Evolutionary conservation across 192 early-diverging fungal species (phyloP).

Genomic region (Coemansia sp.): DNA sequence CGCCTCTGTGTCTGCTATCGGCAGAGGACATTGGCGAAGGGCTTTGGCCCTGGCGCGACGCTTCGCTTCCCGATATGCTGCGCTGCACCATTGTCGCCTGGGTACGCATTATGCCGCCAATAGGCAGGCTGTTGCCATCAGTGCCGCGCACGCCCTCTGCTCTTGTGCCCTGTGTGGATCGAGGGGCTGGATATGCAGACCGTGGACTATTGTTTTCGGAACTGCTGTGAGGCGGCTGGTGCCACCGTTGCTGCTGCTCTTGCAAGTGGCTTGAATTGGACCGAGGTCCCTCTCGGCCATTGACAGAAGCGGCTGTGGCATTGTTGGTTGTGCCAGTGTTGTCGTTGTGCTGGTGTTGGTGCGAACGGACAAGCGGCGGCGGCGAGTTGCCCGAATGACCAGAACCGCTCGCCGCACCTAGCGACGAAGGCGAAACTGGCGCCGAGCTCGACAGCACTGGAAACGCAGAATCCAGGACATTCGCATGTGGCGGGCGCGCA

Average conservation of each 20-base stretch:
- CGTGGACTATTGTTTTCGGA: constrained; percentile 17
- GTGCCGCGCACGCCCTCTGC: constrained; percentile 4
- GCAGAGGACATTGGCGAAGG: constrained; percentile 14
- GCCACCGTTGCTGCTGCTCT: constrained; percentile 9
- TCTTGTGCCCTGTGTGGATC: constrained; percentile 5
- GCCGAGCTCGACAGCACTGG: constrained; percentile 17
- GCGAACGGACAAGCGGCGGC: constrained; percentile 17
- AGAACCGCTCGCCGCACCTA: constrained; percentile 1
- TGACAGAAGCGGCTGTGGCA: neutral
- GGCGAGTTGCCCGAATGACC: constrained; percentile 3
- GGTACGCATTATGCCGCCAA: constrained; percentile 40
- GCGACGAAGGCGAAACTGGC: constrained; percentile 9
- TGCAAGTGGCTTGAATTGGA: constrained; percentile 15
- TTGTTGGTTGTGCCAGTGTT: constrained; percentile 10
- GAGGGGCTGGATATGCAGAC: constrained; percentile 6
- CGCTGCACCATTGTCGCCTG: constrained; percentile 13
- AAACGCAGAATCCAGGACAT: constrained; percentile 6
- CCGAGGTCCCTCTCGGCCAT: neutral
- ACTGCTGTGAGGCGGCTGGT: constrained; percentile 5
- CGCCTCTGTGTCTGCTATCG: constrained; percentile 1
- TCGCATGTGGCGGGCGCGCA: neutral
- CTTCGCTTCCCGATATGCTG: constrained; percentile 9
- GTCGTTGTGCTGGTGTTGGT: constrained; percentile 14
- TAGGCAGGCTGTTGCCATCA: constrained; percentile 23
- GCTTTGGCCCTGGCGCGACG: constrained; percentile 18